Percentiles rank a stretch among this genome's conserved stretches.
phyloP scores from a whole-genome alignment of 169 alveolate genomes.

The Cryptosporidium ryanae region DNA sequence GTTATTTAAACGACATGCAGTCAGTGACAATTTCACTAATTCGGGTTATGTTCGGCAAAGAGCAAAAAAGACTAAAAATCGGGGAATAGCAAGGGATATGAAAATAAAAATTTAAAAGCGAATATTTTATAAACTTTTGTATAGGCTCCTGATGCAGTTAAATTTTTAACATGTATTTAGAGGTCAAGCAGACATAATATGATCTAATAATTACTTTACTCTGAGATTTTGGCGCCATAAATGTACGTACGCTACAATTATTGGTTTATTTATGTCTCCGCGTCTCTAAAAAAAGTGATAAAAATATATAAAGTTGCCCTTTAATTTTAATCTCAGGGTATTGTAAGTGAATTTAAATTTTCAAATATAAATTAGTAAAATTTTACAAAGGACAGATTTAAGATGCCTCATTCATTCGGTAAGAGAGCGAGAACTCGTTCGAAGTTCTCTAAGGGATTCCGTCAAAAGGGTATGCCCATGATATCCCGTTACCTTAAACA shows the following conservation, averaged over 20 bases:
- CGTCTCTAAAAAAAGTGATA: constrained; percentile 44
- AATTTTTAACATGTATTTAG: constrained; percentile 3
- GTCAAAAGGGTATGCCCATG: constrained; percentile 95
- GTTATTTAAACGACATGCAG: constrained; percentile 16
- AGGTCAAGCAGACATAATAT: background rate
- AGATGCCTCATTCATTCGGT: constrained; percentile 91
- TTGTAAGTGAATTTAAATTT: background rate
- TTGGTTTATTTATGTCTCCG: constrained; percentile 44
- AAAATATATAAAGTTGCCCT: background rate
- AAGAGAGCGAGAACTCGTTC: constrained; percentile 98
- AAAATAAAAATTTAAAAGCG: background rate
- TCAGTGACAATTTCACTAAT: constrained; percentile 17
- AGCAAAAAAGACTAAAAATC: constrained; percentile 16
- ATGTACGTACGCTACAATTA: constrained; percentile 32
- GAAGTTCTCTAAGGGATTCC: constrained; percentile 95
- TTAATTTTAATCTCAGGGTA: background rate
- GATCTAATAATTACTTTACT: constrained; percentile 66
- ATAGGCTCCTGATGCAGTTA: background rate
- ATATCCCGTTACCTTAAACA: constrained; percentile 92
- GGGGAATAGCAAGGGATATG: background rate
- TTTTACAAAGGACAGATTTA: background rate
- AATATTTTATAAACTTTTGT: background rate
- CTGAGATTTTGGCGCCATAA: constrained; percentile 28
- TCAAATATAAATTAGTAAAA: constrained; percentile 8
- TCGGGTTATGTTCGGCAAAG: constrained; percentile 54